Base-by-base conservation (phyloP, 1,284 basidiomycete species). In the Polyporus tsugae region DNA sequence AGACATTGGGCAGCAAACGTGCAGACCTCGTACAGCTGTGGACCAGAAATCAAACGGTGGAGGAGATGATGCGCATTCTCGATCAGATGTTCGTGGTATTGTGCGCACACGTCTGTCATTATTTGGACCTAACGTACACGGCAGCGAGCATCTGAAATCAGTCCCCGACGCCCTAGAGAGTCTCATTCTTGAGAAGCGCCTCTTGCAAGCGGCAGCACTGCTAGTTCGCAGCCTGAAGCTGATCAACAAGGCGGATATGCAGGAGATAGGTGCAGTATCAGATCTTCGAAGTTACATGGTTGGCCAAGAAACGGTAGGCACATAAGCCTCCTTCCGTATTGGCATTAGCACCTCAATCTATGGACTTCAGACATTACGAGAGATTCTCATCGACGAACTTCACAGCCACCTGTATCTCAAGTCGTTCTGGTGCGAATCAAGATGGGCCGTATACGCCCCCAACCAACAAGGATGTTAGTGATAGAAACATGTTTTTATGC, bases 331-430 rank as follows among this genome's bases (percentile, higher is more conserved):
- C 15, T 11, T 33, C 33, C 33, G 35, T 17, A 22, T 17, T 15
- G 25, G 33, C 6, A 13, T 29, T 41, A 36, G 22, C 15, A 64
- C 36, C 57, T 60, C 38, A 29, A 42, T 38, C 9, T 60, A 10
- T 72, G 44, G 9, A 38, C 33, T 38, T n/a, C 22, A 97, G 95
- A 91, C 94, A 11, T 81, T 98, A 58, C 87, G 93, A 63, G 97
- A 99, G 72, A 98, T 99, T 67, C 82, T 99, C 63, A 86, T 98
- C 19, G 98, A 99, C 74, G 98, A 99, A 78, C 85, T 99, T 33
- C 97, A 99, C 78, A 96, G 92, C 75, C 98, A 99, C 80, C 82
- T 99, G n/a, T 99, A 99, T 80, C 88, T 99, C 68, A 99, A 98
- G 78, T 95, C 93, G 7, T 97, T 96, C 79, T 98, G 96, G 90